A percentile compares a stretch with the other conserved stretches of the same genome.
These are phyloP conservation scores for Lathyrus oleraceus DNA, from an alignment of 306 rosid genomes.

Conservation along the genomic window DNA sequence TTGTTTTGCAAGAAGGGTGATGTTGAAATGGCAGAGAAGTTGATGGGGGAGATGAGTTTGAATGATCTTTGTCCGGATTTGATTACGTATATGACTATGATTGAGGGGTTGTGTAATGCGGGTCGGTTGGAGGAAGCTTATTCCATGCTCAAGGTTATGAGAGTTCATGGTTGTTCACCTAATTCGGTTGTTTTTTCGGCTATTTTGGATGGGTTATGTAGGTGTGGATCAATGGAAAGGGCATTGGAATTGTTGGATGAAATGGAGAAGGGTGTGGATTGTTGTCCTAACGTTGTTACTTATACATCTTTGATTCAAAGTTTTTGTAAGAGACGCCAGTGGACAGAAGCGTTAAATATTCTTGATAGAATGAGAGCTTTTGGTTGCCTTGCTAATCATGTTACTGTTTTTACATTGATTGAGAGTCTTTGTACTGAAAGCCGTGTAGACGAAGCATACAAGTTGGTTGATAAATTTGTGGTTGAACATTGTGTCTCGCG, in stretches of 20 bases:
- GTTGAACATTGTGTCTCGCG: conserved; percentile 53
- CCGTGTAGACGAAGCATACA: conserved; percentile 56
- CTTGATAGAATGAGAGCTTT: conserved; percentile 71
- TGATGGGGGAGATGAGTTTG: conserved; percentile 61
- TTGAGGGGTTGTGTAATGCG: conserved; percentile 68
- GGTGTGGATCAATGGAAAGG: conserved; percentile 49
- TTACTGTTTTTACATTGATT: conserved; percentile 57
- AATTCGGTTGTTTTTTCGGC: conserved; percentile 65
- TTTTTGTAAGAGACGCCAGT: conserved; percentile 62
- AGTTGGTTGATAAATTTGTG: conserved; percentile 57
- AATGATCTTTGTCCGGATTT: conserved; percentile 61
- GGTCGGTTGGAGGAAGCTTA: conserved; percentile 68
- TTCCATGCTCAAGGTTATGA: conserved; percentile 57
- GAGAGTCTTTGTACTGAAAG: conserved; percentile 54
- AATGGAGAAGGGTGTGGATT: conserved; percentile 74
- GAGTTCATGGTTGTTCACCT: conserved; percentile 60
- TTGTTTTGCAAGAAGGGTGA: conserved; percentile 67
- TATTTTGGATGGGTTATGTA: conserved; percentile 64
- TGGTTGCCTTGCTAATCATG: conserved; percentile 65
- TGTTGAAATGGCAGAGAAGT: conserved; percentile 54
- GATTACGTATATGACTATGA: conserved; percentile 67
- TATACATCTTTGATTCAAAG: conserved; percentile 73
- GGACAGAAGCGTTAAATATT: conserved; percentile 57
- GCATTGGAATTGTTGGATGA: conserved; percentile 64
- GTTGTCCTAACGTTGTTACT: conserved; percentile 69